Base-by-base conservation (phyloP, 305 asterid genomes). In the Fraxinus ornus region DNA sequence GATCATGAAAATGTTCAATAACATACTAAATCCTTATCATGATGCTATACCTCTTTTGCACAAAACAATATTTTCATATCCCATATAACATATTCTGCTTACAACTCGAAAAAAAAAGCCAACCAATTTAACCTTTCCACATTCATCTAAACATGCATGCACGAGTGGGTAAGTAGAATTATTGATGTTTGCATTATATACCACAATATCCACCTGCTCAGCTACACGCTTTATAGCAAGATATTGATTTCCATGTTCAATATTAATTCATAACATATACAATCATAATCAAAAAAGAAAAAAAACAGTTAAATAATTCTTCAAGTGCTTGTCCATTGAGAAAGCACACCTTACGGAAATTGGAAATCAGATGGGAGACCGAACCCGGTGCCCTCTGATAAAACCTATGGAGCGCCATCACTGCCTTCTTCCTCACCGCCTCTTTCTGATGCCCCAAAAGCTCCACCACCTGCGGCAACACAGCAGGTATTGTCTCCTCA, bases 401-500 rank as follows among this genome's bases (percentile, higher is more conserved):
- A 88, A 97, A 97, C 57, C 98, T 87, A 79, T 94, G 98, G 78
- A 96, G 92, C 32, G 98, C 98, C 98, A 94, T 96, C 21, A 96
- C 97, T 0, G 99, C 98, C 87, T 96, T 96, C 92, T 90, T 96
- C 91, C 98, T 94, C 68, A 96, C 97, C 19, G 94, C 93, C 89
- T 96, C 98, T 87, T 96, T 96, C 76, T 87, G 92, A 85, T 96
- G 98, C 26, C 93, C 95, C 81, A 94, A 80, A 24, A 94, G 86
- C 79, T 96, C 98, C 80, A 93, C 97, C 78, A 96, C 98, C 86
- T 92, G 98, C 0, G 95, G 95, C 91, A 96, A 86, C 22, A 96
- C 99, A n/a, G 66, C 24, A 1, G 98, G 99, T 37, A 96, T 96
- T 1, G 99, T 96, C 93, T 96, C 99, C 92, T 96, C 98, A 28